Base-by-base conservation (phyloP, 73 alveolate species). In the Diophrys sp. region DNA sequence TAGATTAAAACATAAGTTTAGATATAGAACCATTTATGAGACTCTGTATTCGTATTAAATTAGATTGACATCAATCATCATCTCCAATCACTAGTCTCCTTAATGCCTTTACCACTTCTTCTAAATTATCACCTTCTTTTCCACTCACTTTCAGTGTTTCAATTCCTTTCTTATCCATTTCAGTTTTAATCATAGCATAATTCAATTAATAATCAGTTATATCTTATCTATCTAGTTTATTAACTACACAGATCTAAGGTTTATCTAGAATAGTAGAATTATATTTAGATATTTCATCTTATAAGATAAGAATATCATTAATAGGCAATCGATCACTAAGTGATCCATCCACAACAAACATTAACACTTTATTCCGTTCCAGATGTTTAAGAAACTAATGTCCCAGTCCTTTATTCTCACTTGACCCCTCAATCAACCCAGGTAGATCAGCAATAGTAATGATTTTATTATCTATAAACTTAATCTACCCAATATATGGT, bases 351-450 rank as follows among this genome's bases (percentile, higher is more conserved):
- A 89, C 70, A 18, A 80, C 82, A 31, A 68, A 73, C 54, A 81
- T 31, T 29, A 82, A 44, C 31, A 85, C 97, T 71, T 92, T 91
- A 53, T 98, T 93, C 54, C 98, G 33, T 82, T 96, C 98, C 26
- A 96, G 85, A 77, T 96, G 99, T 56, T 93, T 81, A 33, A 95
- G 79, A 83, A 96, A 96, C 80, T 95, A 94, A 26, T 81, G 94
- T 0, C 99, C 99, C 24, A 96, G 89, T 26, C 99, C 99, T 77
- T 90, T 91, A 54, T 94, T 91, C 33, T 67, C 70, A 81, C 85
- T 95, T 1, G 98, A 97, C 0, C 97, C 99, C 75, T 96, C 98
- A 14, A 95, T 95, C 32, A 96, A 73, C 26, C 99, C 98, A 30
- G 99, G 99, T 71, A 96, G 87, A 56, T 96, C 98, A 1, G 99